Evolutionary conservation across 2,329 filamentous ascomycete genomes (phyloP).

Genomic region (Remersonia thermophila): DNA sequence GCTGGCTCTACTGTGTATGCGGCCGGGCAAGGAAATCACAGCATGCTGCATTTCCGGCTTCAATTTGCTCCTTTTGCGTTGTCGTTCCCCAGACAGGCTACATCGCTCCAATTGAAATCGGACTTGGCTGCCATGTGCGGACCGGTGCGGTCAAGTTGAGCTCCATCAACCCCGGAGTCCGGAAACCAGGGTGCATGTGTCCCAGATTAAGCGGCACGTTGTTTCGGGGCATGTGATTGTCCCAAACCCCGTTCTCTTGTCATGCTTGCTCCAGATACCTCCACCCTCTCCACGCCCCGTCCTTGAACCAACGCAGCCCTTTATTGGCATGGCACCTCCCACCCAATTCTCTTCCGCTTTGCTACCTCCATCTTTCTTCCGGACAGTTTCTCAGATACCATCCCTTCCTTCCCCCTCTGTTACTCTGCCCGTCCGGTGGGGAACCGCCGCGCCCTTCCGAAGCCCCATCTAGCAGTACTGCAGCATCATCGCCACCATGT

Average conservation of each 20-base stretch:
- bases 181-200: constrained; percentile 7
- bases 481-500: constrained; percentile 46
- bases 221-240: too few relatives aligned
- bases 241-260: too few relatives aligned
- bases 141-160: too few relatives aligned
- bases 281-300: neutral
- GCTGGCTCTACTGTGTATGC: too few relatives aligned
- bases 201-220: constrained; percentile 1
- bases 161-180: too few relatives aligned
- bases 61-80: too few relatives aligned
- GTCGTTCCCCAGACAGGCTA: too few relatives aligned
- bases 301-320: constrained; percentile 3
- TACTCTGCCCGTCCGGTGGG: constrained; percentile 1
- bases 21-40: too few relatives aligned
- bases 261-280: too few relatives aligned
- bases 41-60: too few relatives aligned
- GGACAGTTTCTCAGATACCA: too few relatives aligned
- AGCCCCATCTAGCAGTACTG: too few relatives aligned
- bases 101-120: neutral
- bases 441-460: neutral
- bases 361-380: neutral
- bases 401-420: constrained; percentile 1
- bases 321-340: constrained; percentile 3
- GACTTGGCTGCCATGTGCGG: constrained; percentile 4
- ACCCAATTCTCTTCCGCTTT: neutral